Evolutionary conservation across 163 green algal species (phyloP).

Genomic region (Scenedesmus sp.): DNA sequence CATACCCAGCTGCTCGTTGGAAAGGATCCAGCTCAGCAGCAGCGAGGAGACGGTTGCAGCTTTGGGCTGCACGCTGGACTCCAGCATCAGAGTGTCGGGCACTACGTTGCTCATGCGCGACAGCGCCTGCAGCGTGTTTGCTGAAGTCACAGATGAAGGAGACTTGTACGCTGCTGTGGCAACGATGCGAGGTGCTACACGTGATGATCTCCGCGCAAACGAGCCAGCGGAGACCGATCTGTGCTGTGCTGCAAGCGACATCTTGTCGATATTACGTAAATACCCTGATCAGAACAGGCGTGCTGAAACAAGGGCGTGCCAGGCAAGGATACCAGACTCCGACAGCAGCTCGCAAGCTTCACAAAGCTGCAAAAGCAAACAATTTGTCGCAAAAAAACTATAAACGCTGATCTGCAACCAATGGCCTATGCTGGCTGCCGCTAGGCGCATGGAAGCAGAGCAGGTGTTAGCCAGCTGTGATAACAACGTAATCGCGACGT

Average conservation of each 20-base stretch:
- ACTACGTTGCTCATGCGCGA: slow-evolving; percentile 37
- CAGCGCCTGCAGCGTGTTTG: slow-evolving; percentile 41
- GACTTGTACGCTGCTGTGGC: slow-evolving; percentile 33
- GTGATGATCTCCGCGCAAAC: background rate
- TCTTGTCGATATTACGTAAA: background rate
- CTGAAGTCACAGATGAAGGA: slow-evolving; percentile 15
- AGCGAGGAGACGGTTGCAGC: slow-evolving; percentile 41
- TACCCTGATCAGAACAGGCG: background rate
- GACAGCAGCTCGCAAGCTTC: background rate
- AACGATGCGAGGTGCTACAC: background rate
- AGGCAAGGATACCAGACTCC: background rate
- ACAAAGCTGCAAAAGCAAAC: background rate
- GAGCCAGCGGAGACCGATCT: background rate
- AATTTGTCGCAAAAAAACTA: background rate
- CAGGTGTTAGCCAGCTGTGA: slow-evolving; percentile 4
- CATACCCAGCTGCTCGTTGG: slow-evolving; percentile 51
- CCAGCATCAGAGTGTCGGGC: slow-evolving; percentile 48
- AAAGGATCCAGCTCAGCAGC: slow-evolving; percentile 42
- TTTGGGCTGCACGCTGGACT: slow-evolving; percentile 37
- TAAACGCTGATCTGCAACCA: background rate
- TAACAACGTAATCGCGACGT: background rate
- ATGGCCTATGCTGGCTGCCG: background rate
- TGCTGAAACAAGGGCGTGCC: background rate
- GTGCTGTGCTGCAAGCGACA: slow-evolving; percentile 26
- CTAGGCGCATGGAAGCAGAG: background rate